A percentile compares a stretch with the other conserved stretches of the same genome.
Evolutionary conservation across 805 yeast species (phyloP).

Genomic region (Barnettozyma californica): DNA sequence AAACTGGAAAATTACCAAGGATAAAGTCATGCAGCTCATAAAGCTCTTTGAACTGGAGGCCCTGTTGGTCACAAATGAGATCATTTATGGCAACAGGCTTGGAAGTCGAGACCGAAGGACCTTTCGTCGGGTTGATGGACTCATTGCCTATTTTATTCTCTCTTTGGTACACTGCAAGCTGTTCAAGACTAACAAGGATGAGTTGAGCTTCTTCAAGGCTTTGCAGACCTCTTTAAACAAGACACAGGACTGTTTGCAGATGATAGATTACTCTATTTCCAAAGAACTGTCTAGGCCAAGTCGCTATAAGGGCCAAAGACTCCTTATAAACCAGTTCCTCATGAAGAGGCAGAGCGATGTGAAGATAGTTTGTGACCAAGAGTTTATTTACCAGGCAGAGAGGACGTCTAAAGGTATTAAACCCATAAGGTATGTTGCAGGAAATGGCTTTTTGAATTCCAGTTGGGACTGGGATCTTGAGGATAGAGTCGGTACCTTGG

Average conservation of each 20-base stretch:
- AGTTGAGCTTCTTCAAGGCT: background rate
- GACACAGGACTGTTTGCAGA: background rate
- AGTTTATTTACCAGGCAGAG: background rate
- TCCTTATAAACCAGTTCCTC: background rate
- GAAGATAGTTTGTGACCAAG: background rate
- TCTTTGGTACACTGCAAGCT: background rate
- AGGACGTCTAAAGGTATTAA: background rate
- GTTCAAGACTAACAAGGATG: background rate
- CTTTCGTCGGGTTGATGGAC: background rate
- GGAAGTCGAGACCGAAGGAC: background rate
- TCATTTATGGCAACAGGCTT: background rate
- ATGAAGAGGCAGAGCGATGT: background rate
- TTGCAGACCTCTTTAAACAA: background rate
- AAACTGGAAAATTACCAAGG: slow-evolving; percentile 2
- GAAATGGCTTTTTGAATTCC: background rate
- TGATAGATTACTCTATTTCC: background rate
- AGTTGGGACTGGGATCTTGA: background rate
- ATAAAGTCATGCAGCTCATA: background rate
- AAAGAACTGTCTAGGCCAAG: background rate
- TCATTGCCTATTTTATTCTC: background rate
- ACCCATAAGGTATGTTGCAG: background rate
- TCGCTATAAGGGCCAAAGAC: background rate
- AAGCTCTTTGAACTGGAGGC: background rate
- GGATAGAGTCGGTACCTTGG: background rate
- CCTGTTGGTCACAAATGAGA: background rate